These are phyloP conservation scores for Cytospora leucostoma DNA, from an alignment of 2,329 filamentous ascomycete species.

Conservation along the genomic window DNA sequence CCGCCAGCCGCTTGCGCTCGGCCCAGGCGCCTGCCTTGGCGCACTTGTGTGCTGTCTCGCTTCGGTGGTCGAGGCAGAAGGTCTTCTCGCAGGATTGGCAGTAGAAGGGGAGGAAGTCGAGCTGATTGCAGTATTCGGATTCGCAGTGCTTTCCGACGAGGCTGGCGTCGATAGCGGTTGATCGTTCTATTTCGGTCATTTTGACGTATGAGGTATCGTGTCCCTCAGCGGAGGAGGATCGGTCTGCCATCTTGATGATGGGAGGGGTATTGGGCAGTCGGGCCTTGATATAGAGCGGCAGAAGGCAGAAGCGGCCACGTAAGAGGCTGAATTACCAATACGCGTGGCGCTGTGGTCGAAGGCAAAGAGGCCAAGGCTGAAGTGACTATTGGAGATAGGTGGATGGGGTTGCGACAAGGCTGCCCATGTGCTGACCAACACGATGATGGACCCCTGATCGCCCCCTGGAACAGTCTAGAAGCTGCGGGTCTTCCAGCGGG, in stretches of 20 bases:
- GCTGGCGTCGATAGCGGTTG: slow-evolving; percentile 62
- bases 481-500: slow-evolving; percentile 3
- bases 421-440: slow-evolving; percentile 21
- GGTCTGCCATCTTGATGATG: slow-evolving; percentile 53
- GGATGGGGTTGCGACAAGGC: slow-evolving; percentile 21
- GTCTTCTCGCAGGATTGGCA: slow-evolving; percentile 86
- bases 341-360: slow-evolving; percentile 21
- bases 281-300: not conserved
- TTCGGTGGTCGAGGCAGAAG: slow-evolving; percentile 92
- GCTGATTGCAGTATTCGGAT: slow-evolving; percentile 85
- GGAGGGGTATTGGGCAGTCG: not conserved
- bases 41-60: slow-evolving; percentile 77
- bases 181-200: slow-evolving; percentile 63
- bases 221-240: slow-evolving; percentile 44
- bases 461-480: slow-evolving; percentile 18
- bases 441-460: slow-evolving; percentile 14
- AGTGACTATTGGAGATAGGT: slow-evolving; percentile 26
- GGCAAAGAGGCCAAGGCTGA: slow-evolving; percentile 39
- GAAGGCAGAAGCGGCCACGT: slow-evolving; percentile 25
- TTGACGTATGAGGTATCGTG: slow-evolving; percentile 61
- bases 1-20: slow-evolving; percentile 54
- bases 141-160: slow-evolving; percentile 91
- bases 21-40: slow-evolving; percentile 63
- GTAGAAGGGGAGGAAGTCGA: slow-evolving; percentile 93
- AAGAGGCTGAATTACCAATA: slow-evolving; percentile 25